Conservation (phyloP, 2,329 filamentous ascomycete species). For the Leptographium lundbergii region DNA sequence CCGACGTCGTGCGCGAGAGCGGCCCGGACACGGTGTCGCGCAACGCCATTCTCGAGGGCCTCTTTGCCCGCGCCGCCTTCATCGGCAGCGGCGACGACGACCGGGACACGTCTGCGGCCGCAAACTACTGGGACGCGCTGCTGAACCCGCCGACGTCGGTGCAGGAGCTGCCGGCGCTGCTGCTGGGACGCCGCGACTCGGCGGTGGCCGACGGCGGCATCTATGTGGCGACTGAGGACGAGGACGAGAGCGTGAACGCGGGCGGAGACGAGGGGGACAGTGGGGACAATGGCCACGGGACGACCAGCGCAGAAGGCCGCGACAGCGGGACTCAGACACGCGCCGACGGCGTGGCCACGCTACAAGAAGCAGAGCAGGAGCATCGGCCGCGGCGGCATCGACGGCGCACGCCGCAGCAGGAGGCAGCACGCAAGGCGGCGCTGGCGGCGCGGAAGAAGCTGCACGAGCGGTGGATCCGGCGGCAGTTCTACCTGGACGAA, state of each 20-base stretch:
- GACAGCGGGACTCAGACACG: too few species aligned
- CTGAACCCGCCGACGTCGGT: constrained; percentile 32
- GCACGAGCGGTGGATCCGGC: constrained; percentile 61
- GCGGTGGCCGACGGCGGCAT: background rate
- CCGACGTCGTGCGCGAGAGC: constrained; percentile 31
- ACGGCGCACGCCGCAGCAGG: constrained; percentile 12
- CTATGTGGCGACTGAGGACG: background rate
- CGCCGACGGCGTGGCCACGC: too few species aligned
- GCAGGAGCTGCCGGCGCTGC: constrained; percentile 27
- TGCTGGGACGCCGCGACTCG: constrained; percentile 11
- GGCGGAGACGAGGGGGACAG: background rate
- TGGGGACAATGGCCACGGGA: too few species aligned
- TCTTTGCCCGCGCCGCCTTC: constrained; percentile 26
- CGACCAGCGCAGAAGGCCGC: background rate
- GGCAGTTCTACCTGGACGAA: constrained; percentile 73
- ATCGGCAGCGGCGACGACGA: constrained; percentile 7
- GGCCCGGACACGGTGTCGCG: constrained; percentile 11
- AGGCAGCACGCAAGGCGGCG: constrained; percentile 25
- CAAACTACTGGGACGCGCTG: constrained; percentile 30
- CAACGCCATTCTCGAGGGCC: constrained; percentile 14
- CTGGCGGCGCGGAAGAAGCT: constrained; percentile 37
- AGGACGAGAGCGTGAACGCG: background rate
- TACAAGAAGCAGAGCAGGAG: background rate
- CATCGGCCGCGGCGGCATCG: background rate
- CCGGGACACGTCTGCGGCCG: constrained; percentile 13